phyloP scores from a whole-genome alignment of 768 basidiomycete species.

The Kwoniella sp. region DNA sequence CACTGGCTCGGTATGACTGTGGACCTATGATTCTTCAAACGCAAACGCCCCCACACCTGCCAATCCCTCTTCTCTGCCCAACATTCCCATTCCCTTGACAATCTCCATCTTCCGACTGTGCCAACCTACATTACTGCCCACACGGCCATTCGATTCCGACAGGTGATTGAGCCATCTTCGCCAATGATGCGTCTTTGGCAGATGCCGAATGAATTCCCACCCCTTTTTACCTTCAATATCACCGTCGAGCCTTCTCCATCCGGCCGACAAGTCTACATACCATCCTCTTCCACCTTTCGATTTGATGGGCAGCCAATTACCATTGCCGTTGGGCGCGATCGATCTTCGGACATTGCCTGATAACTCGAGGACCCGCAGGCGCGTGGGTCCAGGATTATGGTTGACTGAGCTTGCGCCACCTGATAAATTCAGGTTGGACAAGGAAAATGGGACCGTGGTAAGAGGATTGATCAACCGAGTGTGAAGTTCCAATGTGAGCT shows the following conservation, averaged over 20 bases:
- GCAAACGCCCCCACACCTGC: constrained; percentile 94
- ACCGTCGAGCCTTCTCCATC: constrained; percentile 61
- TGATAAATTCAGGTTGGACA: constrained; percentile 59
- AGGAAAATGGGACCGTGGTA: constrained; percentile 74
- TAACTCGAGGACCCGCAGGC: constrained; percentile 83
- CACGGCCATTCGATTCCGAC: constrained; percentile 79
- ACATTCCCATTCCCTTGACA: constrained; percentile 83
- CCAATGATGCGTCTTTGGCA: constrained; percentile 62
- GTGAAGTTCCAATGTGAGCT: constrained; percentile 76
- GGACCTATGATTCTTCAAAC: constrained; percentile 75
- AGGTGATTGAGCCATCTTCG: constrained; percentile 71
- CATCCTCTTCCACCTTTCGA: constrained; percentile 93
- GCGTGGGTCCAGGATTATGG: constrained; percentile 62
- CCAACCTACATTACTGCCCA: constrained; percentile 91
- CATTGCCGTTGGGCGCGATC: constrained; percentile 65
- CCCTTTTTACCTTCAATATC: constrained; percentile 8
- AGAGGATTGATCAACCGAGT: constrained; percentile 75
- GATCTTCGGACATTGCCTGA: constrained; percentile 69
- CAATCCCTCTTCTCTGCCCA: constrained; percentile 88
- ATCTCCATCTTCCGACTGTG: constrained; percentile 98
- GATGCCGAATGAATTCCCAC: constrained; percentile 56
- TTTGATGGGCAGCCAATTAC: constrained; percentile 79
- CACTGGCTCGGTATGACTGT: no score
- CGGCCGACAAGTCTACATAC: constrained; percentile 87
- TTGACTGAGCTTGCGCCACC: constrained; percentile 30